Evolutionary conservation across 2,329 filamentous ascomycete genomes (phyloP).

Genomic region (Beauveria asiatica): DNA sequence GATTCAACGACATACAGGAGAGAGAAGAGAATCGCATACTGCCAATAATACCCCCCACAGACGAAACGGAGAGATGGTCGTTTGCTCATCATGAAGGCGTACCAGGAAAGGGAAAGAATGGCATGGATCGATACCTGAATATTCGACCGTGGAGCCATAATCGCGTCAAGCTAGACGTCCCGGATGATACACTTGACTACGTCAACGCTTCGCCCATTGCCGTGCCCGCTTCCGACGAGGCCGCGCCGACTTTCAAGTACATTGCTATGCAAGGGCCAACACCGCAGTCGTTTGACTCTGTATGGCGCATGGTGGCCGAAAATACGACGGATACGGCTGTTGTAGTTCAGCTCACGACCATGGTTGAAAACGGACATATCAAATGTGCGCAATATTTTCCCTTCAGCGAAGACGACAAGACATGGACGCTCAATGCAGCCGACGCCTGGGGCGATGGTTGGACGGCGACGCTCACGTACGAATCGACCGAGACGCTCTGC

Average conservation of each 20-base stretch:
- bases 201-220: slow-evolving; percentile 72
- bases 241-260: slow-evolving; percentile 47
- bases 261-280: slow-evolving; percentile 95
- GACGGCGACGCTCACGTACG: slow-evolving; percentile 59
- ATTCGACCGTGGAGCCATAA: slow-evolving; percentile 87
- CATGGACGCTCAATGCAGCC: slow-evolving; percentile 50
- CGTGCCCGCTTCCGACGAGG: slow-evolving; percentile 35
- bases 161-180: slow-evolving; percentile 71
- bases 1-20: slow-evolving; percentile 46
- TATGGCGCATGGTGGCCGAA: slow-evolving; percentile 94
- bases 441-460: slow-evolving; percentile 60
- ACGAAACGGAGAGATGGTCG: slow-evolving; percentile 24
- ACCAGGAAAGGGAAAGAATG: slow-evolving; percentile 20
- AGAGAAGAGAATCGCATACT: slow-evolving; percentile 33
- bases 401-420: slow-evolving; percentile 40
- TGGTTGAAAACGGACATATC: slow-evolving; percentile 65
- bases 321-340: slow-evolving; percentile 65
- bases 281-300: slow-evolving; percentile 62
- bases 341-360: slow-evolving; percentile 91
- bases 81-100: slow-evolving; percentile 26
- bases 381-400: slow-evolving; percentile 93
- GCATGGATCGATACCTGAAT: slow-evolving; percentile 77
- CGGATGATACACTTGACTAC: slow-evolving; percentile 64
- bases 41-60: slow-evolving; percentile 32
- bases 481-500: slow-evolving; percentile 47